These are phyloP conservation scores for Cornus kousa DNA, from an alignment of 148 eudicot species.

Conservation along the genomic window DNA sequence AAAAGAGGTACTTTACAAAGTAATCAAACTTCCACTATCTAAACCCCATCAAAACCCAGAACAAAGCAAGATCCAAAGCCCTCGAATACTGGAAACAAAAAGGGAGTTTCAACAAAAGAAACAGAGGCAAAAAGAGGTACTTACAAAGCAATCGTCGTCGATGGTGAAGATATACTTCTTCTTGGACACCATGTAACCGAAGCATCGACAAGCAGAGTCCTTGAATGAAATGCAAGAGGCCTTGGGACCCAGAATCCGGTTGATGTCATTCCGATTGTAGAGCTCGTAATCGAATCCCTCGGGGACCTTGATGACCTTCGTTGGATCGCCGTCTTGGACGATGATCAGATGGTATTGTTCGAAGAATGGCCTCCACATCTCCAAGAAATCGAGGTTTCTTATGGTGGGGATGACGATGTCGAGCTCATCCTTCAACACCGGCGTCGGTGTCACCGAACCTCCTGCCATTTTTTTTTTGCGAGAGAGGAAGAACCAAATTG, in stretches of 20 bases:
- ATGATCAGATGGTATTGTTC: conserved; percentile 30
- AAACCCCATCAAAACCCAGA: too few relatives aligned
- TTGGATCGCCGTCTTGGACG: conserved; percentile 36
- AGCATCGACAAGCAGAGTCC: conserved; percentile 36
- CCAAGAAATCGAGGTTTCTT: conserved; percentile 34
- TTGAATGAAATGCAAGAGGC: conserved; percentile 31
- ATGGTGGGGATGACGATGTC: conserved; percentile 39
- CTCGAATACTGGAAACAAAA: not conserved
- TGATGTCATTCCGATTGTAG: conserved; percentile 29
- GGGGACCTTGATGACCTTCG: conserved; percentile 22
- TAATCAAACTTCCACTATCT: too few relatives aligned
- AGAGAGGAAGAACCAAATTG: not conserved
- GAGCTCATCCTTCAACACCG: conserved; percentile 21
- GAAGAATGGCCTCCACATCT: conserved; percentile 31
- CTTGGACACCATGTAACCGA: conserved; percentile 30
- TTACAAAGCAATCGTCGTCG: conserved; percentile 38
- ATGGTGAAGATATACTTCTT: conserved; percentile 35
- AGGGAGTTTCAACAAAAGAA: not conserved
- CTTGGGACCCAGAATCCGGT: conserved; percentile 31
- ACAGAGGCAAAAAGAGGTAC: not conserved
- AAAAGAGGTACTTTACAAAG: not conserved
- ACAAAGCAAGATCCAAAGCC: not conserved
- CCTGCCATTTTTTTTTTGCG: not conserved
- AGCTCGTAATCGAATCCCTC: conserved; percentile 31
- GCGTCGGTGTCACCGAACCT: conserved; percentile 10